Conservation (phyloP, 345 rosid species). For the Gossypium turneri region DNA sequence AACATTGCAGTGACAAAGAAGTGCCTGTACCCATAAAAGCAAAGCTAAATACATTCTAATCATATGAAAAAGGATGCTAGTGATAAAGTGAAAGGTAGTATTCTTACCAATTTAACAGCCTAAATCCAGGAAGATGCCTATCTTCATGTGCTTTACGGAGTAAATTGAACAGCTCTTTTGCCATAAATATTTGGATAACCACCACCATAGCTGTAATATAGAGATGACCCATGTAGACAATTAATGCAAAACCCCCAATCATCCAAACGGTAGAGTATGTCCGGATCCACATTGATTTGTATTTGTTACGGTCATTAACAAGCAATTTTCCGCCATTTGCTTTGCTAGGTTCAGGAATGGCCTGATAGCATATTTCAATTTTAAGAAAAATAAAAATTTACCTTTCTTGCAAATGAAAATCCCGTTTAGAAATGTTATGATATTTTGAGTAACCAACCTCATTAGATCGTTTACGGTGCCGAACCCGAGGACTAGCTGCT, state of each 20-base stretch:
- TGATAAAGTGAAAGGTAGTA: not conserved
- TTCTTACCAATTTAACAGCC: slow-evolving; percentile 77
- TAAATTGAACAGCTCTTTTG: slow-evolving; percentile 79
- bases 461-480: slow-evolving; percentile 65
- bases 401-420: not conserved
- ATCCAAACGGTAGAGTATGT: slow-evolving; percentile 82
- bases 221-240: slow-evolving; percentile 96
- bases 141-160: slow-evolving; percentile 87
- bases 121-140: slow-evolving; percentile 74
- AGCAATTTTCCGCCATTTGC: slow-evolving; percentile 59
- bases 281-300: slow-evolving; percentile 72
- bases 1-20: slow-evolving; percentile 98
- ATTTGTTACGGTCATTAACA: slow-evolving; percentile 71
- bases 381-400: slow-evolving; percentile 2
- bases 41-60: slow-evolving; percentile 8
- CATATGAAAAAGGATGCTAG: not conserved
- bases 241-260: slow-evolving; percentile 75
- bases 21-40: slow-evolving; percentile 52
- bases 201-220: slow-evolving; percentile 95
- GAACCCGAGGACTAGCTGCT: slow-evolving; percentile 43
- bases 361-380: slow-evolving; percentile 34
- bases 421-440: not conserved
- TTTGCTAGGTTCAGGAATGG: slow-evolving; percentile 44
- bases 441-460: slow-evolving; percentile 46
- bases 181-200: slow-evolving; percentile 92